Evolutionary conservation across 1,284 basidiomycete genomes (phyloP), one percentile per base, ranked within the genome.

Genomic region (Caloboletus firmus): DNA sequence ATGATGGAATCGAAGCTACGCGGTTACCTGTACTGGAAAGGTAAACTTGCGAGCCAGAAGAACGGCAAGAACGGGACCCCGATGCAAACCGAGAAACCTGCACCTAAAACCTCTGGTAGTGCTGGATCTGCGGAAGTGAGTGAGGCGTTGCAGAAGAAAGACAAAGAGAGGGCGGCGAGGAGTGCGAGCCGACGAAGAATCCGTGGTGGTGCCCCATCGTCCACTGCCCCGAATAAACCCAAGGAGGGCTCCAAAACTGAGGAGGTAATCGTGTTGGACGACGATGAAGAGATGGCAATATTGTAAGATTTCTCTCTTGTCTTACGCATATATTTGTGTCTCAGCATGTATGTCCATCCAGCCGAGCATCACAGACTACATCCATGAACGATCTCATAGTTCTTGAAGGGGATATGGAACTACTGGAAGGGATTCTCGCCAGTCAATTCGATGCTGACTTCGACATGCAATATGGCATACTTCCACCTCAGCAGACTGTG

Each of bases 11-110:
- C 76, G 13, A 87, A 87, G 60, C 75, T 96, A 11, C 76, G 80
- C 7, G 71, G 77, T 24, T 93, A 95, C 68, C 77, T 97, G 18
- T 86, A 80, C 76, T 94, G 92, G 93, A 95, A 93, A 71, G 78
- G 82, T 9, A 78, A 80, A 53, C 73, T 90, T 5, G 46, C 55
- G 2, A 49, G 13, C n/a, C 59, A 58, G 47, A 71, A 56, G 39
- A 50, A 47, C 11, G n/a, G 45, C 43, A 63, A 59, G 48, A 50
- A 8, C 13, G 58, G 30, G 13, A 28, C 44, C 1, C 22, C 24
- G 0, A 42, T 13, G 15, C 59, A 54, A 35, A 4, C 34, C 5
- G 47, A 52, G 35, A 64, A 51, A 28, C 30, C 40, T 35, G 22
- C 39, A 5, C 55, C 53, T 31, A 55, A 41, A 13, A 47, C 42